phyloP scores from a whole-genome alignment of 495 filamentous ascomycete genomes.

The Trichocladium uniseriatum region DNA sequence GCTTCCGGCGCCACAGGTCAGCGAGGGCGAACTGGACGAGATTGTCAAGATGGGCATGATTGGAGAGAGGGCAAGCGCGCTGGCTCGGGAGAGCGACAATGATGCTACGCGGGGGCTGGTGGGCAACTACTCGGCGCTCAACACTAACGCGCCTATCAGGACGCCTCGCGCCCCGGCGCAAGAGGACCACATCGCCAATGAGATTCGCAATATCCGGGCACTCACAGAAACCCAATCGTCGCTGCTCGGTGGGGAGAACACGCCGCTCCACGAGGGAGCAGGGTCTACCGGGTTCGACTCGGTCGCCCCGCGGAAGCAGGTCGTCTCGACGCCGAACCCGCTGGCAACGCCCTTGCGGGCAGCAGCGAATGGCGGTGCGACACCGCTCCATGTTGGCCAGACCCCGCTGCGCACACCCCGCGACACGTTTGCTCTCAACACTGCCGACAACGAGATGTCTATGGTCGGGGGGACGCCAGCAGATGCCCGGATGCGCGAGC shows the following conservation, averaged over 20 bases:
- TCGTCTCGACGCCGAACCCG: conserved; percentile 84
- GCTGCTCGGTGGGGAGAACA: conserved; percentile 88
- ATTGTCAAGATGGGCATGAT: conserved; percentile 98
- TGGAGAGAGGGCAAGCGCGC: conserved; percentile 72
- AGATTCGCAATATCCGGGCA: conserved; percentile 88
- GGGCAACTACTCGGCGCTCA: conserved; percentile 72
- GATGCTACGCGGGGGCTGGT: conserved; percentile 78
- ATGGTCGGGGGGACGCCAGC: conserved; percentile 66
- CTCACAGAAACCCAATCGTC: conserved; percentile 95
- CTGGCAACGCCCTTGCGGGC: conserved; percentile 83
- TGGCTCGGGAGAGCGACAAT: conserved; percentile 71
- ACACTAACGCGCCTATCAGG: conserved; percentile 74
- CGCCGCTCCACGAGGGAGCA: conserved; percentile 69
- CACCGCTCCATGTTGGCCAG: conserved; percentile 62
- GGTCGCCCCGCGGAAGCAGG: conserved; percentile 67
- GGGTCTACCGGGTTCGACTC: conserved; percentile 86
- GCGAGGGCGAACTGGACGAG: conserved; percentile 86
- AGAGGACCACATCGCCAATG: conserved; percentile 91
- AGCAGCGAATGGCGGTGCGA: conserved; percentile 60
- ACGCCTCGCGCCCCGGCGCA: conserved; percentile 85
- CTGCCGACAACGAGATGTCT: conserved; percentile 52
- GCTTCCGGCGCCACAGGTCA: conserved; percentile 81
- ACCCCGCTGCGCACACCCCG: conserved; percentile 88
- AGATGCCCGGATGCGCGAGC: conserved; percentile 67
- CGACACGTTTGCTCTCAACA: conserved; percentile 80